Evolutionary conservation across 129 eudicot genomes (phyloP).

Genomic region (Deinandra increscens): DNA sequence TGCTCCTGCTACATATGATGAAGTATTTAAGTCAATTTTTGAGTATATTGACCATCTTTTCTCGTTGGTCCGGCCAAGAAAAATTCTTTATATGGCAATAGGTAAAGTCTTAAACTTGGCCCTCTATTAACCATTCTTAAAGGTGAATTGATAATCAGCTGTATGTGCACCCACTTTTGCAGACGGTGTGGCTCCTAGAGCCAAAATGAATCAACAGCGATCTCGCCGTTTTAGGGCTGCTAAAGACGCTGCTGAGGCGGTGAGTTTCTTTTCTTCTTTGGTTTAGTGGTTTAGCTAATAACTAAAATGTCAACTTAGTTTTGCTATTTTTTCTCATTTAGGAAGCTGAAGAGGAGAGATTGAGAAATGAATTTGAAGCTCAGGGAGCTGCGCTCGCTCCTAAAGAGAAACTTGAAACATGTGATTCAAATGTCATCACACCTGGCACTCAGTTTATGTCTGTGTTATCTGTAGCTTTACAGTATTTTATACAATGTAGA

Average conservation of each 20-base stretch:
- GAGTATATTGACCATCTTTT: constrained; percentile 93
- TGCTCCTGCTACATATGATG: constrained; percentile 84
- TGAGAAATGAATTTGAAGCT: constrained; percentile 69
- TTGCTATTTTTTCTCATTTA: constrained; percentile 27
- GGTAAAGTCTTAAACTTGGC: constrained; percentile 45
- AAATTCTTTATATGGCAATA: constrained; percentile 91
- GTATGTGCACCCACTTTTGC: constrained; percentile 20
- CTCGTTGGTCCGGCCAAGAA: constrained; percentile 90
- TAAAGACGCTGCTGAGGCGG: constrained; percentile 97
- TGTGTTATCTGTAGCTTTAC: constrained; percentile 86
- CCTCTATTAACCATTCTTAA: background rate
- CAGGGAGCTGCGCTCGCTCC: constrained; percentile 61
- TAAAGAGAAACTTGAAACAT: constrained; percentile 80
- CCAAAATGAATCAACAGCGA: constrained; percentile 99
- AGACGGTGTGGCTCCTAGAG: constrained; percentile 99
- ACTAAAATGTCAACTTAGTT: background rate
- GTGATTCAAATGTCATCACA: constrained; percentile 88
- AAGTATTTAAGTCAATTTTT: constrained; percentile 79
- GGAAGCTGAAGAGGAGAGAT: constrained; percentile 92
- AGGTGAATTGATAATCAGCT: constrained; percentile 15
- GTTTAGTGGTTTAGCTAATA: background rate
- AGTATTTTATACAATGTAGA: constrained; percentile 68
- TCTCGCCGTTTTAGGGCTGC: constrained; percentile 97
- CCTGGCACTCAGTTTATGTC: constrained; percentile 98
- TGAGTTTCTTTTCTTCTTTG: constrained; percentile 35